Evolutionary conservation across 2,329 filamentous ascomycete species (phyloP).

Genomic region (Waltergamsia citrina): DNA sequence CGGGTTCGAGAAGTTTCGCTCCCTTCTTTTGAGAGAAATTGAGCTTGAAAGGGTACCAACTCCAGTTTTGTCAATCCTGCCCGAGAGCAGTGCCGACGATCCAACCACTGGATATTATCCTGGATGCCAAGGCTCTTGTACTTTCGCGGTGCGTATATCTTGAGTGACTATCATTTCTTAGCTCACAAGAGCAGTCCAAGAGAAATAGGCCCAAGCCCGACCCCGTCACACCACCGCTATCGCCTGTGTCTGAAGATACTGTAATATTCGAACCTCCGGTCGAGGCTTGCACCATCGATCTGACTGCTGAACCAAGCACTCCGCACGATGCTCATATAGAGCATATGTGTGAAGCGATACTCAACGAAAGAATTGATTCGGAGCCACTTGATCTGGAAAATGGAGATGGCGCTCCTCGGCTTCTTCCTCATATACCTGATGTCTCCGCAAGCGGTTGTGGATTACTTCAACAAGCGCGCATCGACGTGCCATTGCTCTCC

Average conservation of each 20-base stretch:
- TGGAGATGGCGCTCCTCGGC: no score
- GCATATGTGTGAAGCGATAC: neutral
- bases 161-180: neutral
- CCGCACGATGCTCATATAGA: constrained; percentile 6
- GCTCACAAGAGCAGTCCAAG: constrained; percentile 2
- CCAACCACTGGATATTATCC: no score
- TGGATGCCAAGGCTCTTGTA: no score
- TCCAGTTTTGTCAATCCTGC: no score
- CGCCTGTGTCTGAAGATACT: constrained; percentile 11
- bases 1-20: constrained; percentile 10
- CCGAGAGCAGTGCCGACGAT: no score
- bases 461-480: neutral
- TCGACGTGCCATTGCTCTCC: neutral
- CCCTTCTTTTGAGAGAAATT: constrained; percentile 14
- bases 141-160: neutral
- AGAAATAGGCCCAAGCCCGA: constrained; percentile 3
- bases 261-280: constrained; percentile 11
- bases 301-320: constrained; percentile 19
- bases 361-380: neutral
- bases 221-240: constrained; percentile 17
- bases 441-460: no score
- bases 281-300: constrained; percentile 12
- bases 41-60: constrained; percentile 12
- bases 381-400: no score
- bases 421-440: no score